A percentile compares a stretch with the other conserved stretches of the same genome.
Conservation (phyloP, 2,329 filamentous ascomycete species). For the Sclerotinia subarctica region DNA sequence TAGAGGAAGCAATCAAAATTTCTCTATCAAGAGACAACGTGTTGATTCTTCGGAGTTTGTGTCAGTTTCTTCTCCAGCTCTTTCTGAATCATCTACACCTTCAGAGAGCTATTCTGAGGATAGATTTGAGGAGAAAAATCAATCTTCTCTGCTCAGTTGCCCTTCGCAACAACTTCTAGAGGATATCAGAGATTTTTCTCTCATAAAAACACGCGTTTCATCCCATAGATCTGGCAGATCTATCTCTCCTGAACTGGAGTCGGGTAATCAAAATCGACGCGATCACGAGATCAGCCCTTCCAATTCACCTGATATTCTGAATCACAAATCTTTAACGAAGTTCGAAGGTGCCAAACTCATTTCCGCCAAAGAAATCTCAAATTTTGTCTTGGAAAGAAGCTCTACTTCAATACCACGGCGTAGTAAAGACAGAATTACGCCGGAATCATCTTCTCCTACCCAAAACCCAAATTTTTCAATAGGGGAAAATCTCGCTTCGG, state of each 20-base stretch:
- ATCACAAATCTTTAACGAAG: not conserved
- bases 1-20: constrained; percentile 13
- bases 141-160: not conserved
- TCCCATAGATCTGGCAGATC: not conserved
- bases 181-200: not conserved
- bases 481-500: constrained; percentile 10
- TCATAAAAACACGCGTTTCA: constrained; percentile 1
- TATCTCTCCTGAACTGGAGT: not conserved
- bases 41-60: constrained; percentile 21
- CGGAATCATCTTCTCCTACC: not conserved
- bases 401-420: not conserved
- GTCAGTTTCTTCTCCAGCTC: not conserved
- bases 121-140: not conserved
- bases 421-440: not conserved
- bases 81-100: not conserved
- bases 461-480: not conserved
- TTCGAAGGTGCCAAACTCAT: not conserved
- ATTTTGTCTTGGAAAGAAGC: not conserved
- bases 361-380: not conserved
- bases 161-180: not conserved
- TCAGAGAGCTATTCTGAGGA: not conserved
- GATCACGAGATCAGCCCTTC: not conserved
- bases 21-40: constrained; percentile 23
- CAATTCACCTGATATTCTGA: not conserved
- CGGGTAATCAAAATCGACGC: constrained; percentile 12